Base-by-base conservation (phyloP, 306 rosid genomes). In the Carpinus viminea region DNA sequence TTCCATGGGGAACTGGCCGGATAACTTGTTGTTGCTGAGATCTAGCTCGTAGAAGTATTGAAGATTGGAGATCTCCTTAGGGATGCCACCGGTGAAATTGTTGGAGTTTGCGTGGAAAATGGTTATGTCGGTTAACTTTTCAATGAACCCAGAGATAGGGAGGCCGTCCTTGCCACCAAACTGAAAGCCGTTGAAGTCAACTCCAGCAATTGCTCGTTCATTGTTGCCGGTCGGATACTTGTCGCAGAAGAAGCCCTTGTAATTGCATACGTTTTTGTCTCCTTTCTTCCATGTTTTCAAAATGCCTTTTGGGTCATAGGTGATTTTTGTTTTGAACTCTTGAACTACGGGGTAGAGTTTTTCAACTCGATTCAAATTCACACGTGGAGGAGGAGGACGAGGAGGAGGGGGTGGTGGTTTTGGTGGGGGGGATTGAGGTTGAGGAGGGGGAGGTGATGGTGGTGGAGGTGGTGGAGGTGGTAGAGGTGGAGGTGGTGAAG, bases 81-180 rank as follows among this genome's bases (percentile, higher is more conserved):
- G 94, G 54, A 89, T 10, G 0, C 0, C 0, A 4, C 81, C 83
- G 1, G 84, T 36, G 87, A 89, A 92, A 28, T 79, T 78, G 86
- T 94, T 94, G 78, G 96, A 90, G 79, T 94, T 94, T 0, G 89
- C 90, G 36, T 94, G 98, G 87, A 83, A 92, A 72, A 89, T 85
- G n/a, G 86, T 76, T 5, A 89, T 6, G 17, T 94, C 96, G 0
- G 13, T 36, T 10, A 94, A 16, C 0, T 41, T 0, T 21, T 73
- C 86, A 3, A 89, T 0, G 76, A 92, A 68, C 0, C 80, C 89
- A 0, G 7, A 0, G 4, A 92, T 87, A 3, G 36, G 74, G 0
- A 15, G 0, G 0, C 57, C 6, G 3, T 57, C 20, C 12, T 0
- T 4, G 4, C 86, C 84, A 0, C 15, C 4, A 6, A 88, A 45